These are phyloP conservation scores for Ogataea glucozyma DNA, from an alignment of 805 yeast genomes.

Conservation along the genomic window DNA sequence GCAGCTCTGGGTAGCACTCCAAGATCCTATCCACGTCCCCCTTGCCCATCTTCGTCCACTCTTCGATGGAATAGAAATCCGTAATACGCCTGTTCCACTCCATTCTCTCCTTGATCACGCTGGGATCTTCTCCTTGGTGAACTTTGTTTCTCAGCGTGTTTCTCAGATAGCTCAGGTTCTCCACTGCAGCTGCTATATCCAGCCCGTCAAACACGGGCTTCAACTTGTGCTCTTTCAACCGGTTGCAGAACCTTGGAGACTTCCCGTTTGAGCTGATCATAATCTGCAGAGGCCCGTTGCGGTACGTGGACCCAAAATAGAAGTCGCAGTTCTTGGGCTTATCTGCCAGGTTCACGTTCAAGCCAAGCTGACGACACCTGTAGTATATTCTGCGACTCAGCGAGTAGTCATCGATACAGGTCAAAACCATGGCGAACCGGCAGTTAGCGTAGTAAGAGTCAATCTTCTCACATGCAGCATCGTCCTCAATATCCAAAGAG, in stretches of 20 bases:
- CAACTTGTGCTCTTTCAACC: conserved; percentile 58
- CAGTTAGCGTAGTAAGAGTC: conserved; percentile 38
- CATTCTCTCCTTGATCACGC: conserved; percentile 63
- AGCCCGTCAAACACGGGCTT: conserved; percentile 41
- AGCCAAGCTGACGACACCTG: conserved; percentile 41
- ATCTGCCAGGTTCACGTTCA: conserved; percentile 80
- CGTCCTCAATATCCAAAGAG: conserved; percentile 30
- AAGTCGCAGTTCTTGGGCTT: conserved; percentile 83
- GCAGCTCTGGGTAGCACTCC: conserved; percentile 50
- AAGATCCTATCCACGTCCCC: conserved; percentile 44
- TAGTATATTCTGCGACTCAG: conserved; percentile 59
- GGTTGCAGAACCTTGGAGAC: conserved; percentile 72
- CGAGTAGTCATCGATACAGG: conserved; percentile 73
- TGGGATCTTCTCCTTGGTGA: conserved; percentile 46
- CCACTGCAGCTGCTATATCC: conserved; percentile 55
- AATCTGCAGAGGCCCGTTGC: conserved; percentile 71
- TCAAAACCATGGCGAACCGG: conserved; percentile 64
- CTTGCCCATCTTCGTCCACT: conserved; percentile 54
- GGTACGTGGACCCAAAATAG: conserved; percentile 77
- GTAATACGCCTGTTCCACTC: conserved; percentile 67
- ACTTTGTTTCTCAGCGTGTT: conserved; percentile 44
- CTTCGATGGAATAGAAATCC: conserved; percentile 55
- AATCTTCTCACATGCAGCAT: conserved; percentile 35
- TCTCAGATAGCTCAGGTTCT: conserved; percentile 59
- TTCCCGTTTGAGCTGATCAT: conserved; percentile 85